Evolutionary conservation across 1,284 basidiomycete species (phyloP), one percentile per base, ranked within the genome.

Genomic region (Sphaerobolus stellatus): DNA sequence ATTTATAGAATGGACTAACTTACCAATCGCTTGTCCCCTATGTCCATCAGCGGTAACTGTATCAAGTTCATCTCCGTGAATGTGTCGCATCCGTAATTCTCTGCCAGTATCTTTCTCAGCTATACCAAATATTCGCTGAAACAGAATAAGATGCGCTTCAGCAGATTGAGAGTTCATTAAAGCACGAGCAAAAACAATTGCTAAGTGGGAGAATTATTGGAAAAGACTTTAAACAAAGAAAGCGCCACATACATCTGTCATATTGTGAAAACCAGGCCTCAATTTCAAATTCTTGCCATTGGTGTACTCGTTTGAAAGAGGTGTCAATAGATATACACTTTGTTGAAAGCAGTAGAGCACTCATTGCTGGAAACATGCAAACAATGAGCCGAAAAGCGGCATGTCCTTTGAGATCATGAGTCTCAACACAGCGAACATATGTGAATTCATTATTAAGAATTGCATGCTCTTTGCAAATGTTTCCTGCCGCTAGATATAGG

Each of bases 251-350:
- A 66, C 65, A 66, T 51, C 55, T 34, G 52, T 59, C 58, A 13
- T 30, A 48, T 5, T 56, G 28, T 2, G 40, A 11, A 49, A 65
- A 60, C 66, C 66, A 68, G 5, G 51, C 51, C 33, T 66, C 66
- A n/a, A 67, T 63, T 47, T 66, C 61, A 48, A 68, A 66, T 44
- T 68, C 66, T 29, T 66, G 59, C 61, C 62, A 66, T 1, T 56
- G 27, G 43, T 61, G 56, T 14, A 64, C 16, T 7, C 56, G 52
- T 44, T 66, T 65, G 61, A 67, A 68, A 14, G 62, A 60, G 2
- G 62, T 67, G 38, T 68, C 64, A 47, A 64, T 60, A 6, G 61
- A 60, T 2, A 64, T 34, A 33, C 54, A 56, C 34, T 54, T 57
- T n/a, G 62, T 44, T 1, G 29, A 33, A 43, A 63, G 27, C 4